Base-by-base conservation (phyloP, 2,329 filamentous ascomycete species). In the Elsinoe fawcettii region DNA sequence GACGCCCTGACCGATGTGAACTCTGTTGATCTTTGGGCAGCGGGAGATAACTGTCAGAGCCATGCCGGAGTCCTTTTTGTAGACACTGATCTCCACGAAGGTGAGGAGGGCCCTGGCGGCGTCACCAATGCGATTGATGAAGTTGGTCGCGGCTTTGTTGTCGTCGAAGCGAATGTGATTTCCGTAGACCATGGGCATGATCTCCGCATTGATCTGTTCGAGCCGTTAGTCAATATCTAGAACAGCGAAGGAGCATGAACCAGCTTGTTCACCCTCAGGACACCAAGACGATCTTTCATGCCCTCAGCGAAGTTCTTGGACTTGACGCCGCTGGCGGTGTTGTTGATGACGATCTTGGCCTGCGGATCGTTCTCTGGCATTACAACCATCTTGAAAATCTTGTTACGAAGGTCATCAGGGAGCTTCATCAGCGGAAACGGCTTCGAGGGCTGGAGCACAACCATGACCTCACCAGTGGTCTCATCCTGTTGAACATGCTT, bases 391-490 rank as follows among this genome's bases (percentile, higher is more conserved):
- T 56, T 55, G 55, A 68, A 67, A 57, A 72, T 64, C 27, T 62
- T 66, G 11, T 47, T 58, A 32, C 67, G 69, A 22, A 68, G 60
- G 9, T 64, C 62, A 2, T 58, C 36, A 0, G 66, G 61, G 0
- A 74, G 65, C 23, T 62, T 61, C 53, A 69, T 51, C 63, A 72
- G 67, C 0, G 58, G 60, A 62, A 73, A 71, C 0, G 69, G 64
- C 46, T 65, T 63, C 25, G 66, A 63, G 1, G 70, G 69, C 20
- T 66, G 65, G 57, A 74, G 25, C 23, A 73, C 51, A 54, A 73
- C 64, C 56, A 71, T 66, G 49, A 65, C 60, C 16, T 69, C 69
- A 27, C 63, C 64, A 41, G 66, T 64, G 2, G 61, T 60, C 22
- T 70, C 69, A 11, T 68, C 66, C 1, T 65, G 62, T 44, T 70